Evolutionary conservation across 2,329 filamentous ascomycete genomes (phyloP).

Genomic region (Penicillium crustosum): DNA sequence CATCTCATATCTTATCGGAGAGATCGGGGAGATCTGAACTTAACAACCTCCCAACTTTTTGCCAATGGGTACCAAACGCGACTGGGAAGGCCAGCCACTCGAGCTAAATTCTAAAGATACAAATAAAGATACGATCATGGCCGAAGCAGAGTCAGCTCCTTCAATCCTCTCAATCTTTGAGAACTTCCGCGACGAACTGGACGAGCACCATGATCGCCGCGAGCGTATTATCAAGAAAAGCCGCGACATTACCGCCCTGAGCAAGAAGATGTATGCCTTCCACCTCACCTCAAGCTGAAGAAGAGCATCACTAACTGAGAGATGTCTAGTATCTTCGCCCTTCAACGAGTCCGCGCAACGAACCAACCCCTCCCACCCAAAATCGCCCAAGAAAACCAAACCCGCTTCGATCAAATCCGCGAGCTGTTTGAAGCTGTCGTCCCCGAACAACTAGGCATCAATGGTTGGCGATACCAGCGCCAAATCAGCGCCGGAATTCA

Average conservation of each 20-base stretch:
- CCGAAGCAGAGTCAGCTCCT: slow-evolving; percentile 28
- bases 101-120: slow-evolving; percentile 9
- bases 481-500: slow-evolving; percentile 80
- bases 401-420: slow-evolving; percentile 69
- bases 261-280: slow-evolving; percentile 84
- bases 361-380: slow-evolving; percentile 58
- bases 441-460: slow-evolving; percentile 72
- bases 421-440: slow-evolving; percentile 67
- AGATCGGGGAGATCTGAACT: slow-evolving; percentile 3
- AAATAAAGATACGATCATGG: slow-evolving; percentile 9
- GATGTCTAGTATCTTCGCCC: slow-evolving; percentile 67
- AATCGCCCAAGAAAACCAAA: slow-evolving; percentile 68
- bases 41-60: slow-evolving; percentile 12
- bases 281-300: slow-evolving; percentile 20
- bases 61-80: slow-evolving; percentile 39
- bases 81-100: slow-evolving; percentile 39
- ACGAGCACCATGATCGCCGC: slow-evolving; percentile 89
- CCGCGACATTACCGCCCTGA: slow-evolving; percentile 86
- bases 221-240: slow-evolving; percentile 89
- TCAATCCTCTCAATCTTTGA: slow-evolving; percentile 73
- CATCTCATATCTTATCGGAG: slow-evolving; percentile 9
- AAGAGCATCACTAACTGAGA: neutral
- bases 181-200: slow-evolving; percentile 79
- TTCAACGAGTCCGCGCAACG: slow-evolving; percentile 62
- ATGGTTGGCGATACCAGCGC: slow-evolving; percentile 76